Evolutionary conservation across 495 filamentous ascomycete genomes (phyloP), one percentile per base, ranked within the genome.

Genomic region (Coniosporium apollinis): DNA sequence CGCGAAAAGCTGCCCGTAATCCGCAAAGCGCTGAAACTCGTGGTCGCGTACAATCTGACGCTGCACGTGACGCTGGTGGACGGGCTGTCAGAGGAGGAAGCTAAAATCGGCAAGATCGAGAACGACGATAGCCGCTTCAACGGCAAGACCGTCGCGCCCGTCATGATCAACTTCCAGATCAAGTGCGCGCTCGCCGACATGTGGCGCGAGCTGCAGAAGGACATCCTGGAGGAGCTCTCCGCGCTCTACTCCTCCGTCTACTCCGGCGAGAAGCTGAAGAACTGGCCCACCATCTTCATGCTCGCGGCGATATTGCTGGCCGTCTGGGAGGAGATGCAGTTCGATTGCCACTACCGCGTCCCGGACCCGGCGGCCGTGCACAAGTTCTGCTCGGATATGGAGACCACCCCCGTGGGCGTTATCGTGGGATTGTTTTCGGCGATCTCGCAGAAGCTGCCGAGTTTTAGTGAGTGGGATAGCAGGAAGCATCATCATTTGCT

Each of bases 101-200:
- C 62, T 15, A 69, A 84, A 59, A 59, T 75, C 33, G 85, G 85
- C 46, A 76, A 77, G 62, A 85, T 94, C 39, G 65, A 81, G 22
- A 74, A 82, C 42, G 64, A 74, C 37, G 64, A 69, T 19, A 87
- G 81, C 37, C 85, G 77, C 42, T 92, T 76, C 67, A 68, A 62
- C 39, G 85, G 85, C 51, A 85, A 87, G 67, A 84, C 73, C 18
- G 70, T 89, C 44, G 85, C 85, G 11, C 85, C 85, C 2, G 82
- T 93, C 43, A 89, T 93, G 84, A 87, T 94, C 71, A 93, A 93
- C 64, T 93, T 94, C 70, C 82, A 93, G 61, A 79, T 94, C 59
- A 94, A 94, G 67, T 82, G 74, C 51, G 85, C 85, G 31, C 74
- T 94, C 65, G 84, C 82, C 20, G 80, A 82, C 48, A 84, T 92